Evolutionary conservation across 169 alveolate species (phyloP).

Genomic region (Perkinsus marinus): DNA sequence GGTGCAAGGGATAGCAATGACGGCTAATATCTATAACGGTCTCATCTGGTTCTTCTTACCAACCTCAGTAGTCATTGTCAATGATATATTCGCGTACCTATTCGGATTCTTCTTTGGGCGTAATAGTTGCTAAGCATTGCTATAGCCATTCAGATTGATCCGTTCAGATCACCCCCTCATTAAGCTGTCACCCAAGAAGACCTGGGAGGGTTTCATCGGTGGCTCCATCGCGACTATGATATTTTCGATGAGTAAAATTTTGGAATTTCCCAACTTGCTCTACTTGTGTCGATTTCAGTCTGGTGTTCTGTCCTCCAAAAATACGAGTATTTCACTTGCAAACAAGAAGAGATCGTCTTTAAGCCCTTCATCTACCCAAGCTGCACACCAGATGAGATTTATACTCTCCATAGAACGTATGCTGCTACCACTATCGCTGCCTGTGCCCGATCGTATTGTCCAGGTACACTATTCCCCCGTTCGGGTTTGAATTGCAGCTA

Average conservation of each 20-base stretch:
- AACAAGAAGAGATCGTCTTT: conserved; percentile 57
- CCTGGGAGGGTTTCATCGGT: conserved; percentile 95
- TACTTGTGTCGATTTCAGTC: background rate
- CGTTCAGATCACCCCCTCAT: conserved; percentile 53
- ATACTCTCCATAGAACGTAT: conserved; percentile 17
- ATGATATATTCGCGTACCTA: conserved; percentile 88
- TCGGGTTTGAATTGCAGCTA: background rate
- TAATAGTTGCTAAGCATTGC: no score
- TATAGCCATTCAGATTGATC: no score
- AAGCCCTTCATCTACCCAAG: conserved; percentile 57
- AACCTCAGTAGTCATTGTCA: conserved; percentile 71
- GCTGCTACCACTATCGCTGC: conserved; percentile 8
- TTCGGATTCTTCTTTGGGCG: conserved; percentile 88
- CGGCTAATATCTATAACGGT: conserved; percentile 82
- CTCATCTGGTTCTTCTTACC: conserved; percentile 91
- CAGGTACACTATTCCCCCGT: background rate
- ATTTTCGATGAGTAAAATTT: background rate
- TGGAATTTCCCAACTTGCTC: background rate
- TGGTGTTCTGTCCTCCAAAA: conserved; percentile 32
- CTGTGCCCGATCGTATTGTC: background rate
- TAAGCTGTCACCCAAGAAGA: conserved; percentile 91
- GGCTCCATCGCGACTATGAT: conserved; percentile 67
- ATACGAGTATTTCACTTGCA: conserved; percentile 64
- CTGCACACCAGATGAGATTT: conserved; percentile 12
- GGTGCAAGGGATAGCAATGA: conserved; percentile 46